Base-by-base conservation (phyloP, 768 basidiomycete genomes). In the Gloeostereum incarnatum region DNA sequence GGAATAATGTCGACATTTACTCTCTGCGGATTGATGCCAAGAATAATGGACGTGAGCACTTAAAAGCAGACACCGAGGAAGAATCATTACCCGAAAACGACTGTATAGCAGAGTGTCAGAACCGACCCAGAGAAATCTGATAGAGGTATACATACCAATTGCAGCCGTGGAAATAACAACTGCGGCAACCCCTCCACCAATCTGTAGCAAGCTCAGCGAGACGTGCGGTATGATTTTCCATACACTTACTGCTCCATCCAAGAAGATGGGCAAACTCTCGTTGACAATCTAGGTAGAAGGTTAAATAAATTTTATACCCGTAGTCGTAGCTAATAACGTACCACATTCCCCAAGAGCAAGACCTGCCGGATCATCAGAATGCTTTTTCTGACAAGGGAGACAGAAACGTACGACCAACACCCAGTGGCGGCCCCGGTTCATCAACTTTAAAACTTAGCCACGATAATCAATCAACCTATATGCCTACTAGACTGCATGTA, bases 281-380 rank as follows among this genome's bases (percentile, higher is more conserved):
- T 89, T 89, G 39, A 88, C 64, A 41, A 88, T 74, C 85, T 86
- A 54, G 9, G 50, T 49, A 1, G 51, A 36, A 13, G 35, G 46
- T 10, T 13, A 35, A 22, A n/a, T n/a, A n/a, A n/a, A n/a, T n/a
- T n/a, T n/a, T n/a, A n/a, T n/a, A n/a, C n/a, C 25, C 40, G 13
- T 45, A 26, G 13, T 23, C 11, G 22, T 13, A 22, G 11, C 14
- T 16, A 13, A 14, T 7, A 2, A 35, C 82, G 40, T 50, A 85
- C 83, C 42, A 96, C 92, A 55, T 97, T 96, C 40, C 84, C 76
- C 1, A 97, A 66, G 2, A 98, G 70, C 2, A 98, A 69, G 6
- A 91, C 85, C 85, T 87, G 31, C 6, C 24, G 16, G 32, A 6
- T 19, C 18, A 23, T 38, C 35, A 21, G n/a, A n/a, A 6, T 10